Evolutionary conservation across 192 early-diverging fungal species (phyloP).

Genomic region (Dispira simplex): DNA sequence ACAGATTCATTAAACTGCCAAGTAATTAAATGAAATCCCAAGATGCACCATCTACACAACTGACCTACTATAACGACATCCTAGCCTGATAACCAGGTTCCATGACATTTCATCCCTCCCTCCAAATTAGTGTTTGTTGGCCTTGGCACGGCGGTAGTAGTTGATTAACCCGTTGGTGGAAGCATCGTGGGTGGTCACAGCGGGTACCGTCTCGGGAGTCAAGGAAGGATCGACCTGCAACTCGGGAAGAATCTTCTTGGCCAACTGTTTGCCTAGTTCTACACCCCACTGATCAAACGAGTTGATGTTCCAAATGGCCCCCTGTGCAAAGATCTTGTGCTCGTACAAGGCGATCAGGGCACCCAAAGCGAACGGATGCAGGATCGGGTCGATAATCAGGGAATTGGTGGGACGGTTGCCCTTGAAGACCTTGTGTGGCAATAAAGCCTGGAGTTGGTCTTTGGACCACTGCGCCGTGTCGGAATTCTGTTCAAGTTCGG

Average conservation of each 20-base stretch:
- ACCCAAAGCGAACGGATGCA: conserved; percentile 82
- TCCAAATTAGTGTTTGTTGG: too few relatives aligned
- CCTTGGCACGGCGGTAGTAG: conserved; percentile 41
- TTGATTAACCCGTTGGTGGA: conserved; percentile 96
- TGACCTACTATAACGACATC: too few relatives aligned
- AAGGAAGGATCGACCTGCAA: conserved; percentile 30
- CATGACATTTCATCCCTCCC: too few relatives aligned
- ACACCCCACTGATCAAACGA: conserved; percentile 94
- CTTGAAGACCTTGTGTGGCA: conserved; percentile 92
- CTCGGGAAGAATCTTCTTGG: conserved; percentile 91
- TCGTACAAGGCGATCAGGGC: conserved; percentile 94
- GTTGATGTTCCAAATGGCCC: conserved; percentile 96
- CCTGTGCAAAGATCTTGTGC: conserved; percentile 99
- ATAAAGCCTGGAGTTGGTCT: conserved; percentile 43
- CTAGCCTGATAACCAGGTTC: too few relatives aligned
- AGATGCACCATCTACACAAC: too few relatives aligned
- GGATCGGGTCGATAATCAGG: conserved; percentile 74
- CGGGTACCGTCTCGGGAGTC: conserved; percentile 11
- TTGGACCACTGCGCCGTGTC: conserved; percentile 20
- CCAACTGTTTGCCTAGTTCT: conserved; percentile 97
- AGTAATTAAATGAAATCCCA: too few relatives aligned
- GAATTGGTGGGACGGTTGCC: conserved; percentile 98
- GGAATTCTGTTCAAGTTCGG: conserved; percentile 60
- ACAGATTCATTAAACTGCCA: too few relatives aligned
- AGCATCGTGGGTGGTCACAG: conserved; percentile 67